Percentiles rank a stretch among this genome's conserved stretches.
Evolutionary conservation across 306 rosid species (phyloP).

Genomic region (Rosa persica): DNA sequence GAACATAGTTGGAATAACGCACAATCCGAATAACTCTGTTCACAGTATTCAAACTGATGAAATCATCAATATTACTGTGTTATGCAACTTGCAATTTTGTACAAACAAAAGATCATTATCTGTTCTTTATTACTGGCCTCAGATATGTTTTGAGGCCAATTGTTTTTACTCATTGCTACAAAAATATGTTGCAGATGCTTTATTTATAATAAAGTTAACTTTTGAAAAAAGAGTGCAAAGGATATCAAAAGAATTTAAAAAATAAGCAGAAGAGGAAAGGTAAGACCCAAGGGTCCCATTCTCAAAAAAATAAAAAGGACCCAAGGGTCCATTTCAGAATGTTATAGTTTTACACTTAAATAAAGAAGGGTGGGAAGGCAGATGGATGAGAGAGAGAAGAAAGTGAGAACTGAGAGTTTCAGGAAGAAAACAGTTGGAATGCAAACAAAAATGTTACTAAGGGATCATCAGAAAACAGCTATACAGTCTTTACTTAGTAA

Average conservation of each 20-base stretch:
- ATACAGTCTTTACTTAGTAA: slow-evolving; percentile 8
- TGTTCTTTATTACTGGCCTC: background rate
- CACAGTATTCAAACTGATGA: background rate
- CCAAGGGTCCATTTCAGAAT: no score
- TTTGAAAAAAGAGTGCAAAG: background rate
- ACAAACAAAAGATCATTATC: background rate
- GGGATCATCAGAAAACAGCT: background rate
- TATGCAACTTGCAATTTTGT: background rate
- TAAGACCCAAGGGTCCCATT: background rate
- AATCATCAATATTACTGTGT: background rate
- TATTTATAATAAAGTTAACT: background rate
- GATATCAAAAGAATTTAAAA: background rate
- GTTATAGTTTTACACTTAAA: background rate
- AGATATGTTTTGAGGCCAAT: background rate
- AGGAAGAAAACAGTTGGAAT: background rate
- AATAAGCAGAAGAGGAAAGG: background rate
- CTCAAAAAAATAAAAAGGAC: no score
- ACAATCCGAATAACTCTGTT: background rate
- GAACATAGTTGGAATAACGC: background rate
- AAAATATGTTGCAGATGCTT: background rate
- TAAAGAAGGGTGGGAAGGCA: background rate
- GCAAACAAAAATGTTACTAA: background rate
- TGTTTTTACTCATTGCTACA: background rate
- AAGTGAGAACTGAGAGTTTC: background rate
- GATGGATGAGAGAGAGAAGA: background rate